Conservation (phyloP, 768 basidiomycete species). For the Lactifluus echinatus region DNA sequence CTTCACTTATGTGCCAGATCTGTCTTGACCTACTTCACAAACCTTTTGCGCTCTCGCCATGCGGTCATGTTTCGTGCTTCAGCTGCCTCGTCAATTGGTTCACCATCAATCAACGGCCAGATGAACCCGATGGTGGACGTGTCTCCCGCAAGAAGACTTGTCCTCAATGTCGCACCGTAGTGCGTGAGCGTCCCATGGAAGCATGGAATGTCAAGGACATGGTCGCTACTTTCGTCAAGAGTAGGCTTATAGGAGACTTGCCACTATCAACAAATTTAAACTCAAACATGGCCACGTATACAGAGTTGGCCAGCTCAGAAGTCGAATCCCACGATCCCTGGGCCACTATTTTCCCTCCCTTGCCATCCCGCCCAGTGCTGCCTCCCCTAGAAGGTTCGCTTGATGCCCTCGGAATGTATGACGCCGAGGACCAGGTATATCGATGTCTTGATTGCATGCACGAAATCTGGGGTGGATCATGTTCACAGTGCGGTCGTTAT, state of each 20-base stretch:
- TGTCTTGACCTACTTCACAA: constrained; percentile 67
- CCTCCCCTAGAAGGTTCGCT: constrained; percentile 22
- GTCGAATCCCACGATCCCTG: constrained; percentile 46
- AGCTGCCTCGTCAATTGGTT: constrained; percentile 73
- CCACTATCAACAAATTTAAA: constrained; percentile 11
- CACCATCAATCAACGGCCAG: constrained; percentile 29
- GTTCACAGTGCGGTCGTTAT: constrained; percentile 49
- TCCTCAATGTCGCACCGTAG: constrained; percentile 38
- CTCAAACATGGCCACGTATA: constrained; percentile 23
- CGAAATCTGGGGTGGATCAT: constrained; percentile 66
- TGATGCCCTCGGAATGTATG: constrained; percentile 50
- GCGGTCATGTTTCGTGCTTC: constrained; percentile 68
- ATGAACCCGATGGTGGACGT: not conserved
- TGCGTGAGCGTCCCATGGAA: constrained; percentile 38
- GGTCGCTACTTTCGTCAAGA: constrained; percentile 40
- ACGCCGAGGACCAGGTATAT: constrained; percentile 71
- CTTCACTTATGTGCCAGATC: constrained; percentile 67
- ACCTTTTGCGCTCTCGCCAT: constrained; percentile 67
- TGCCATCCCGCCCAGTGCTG: constrained; percentile 21
- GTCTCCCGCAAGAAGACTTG: constrained; percentile 32
- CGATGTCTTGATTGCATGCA: constrained; percentile 70
- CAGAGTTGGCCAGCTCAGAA: constrained; percentile 22
- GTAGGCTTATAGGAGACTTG: constrained; percentile 35
- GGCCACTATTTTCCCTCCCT: constrained; percentile 47
- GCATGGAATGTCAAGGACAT: constrained; percentile 42